Conservation (phyloP, 306 rosid species). For the Cyclanthera cordifolia region DNA sequence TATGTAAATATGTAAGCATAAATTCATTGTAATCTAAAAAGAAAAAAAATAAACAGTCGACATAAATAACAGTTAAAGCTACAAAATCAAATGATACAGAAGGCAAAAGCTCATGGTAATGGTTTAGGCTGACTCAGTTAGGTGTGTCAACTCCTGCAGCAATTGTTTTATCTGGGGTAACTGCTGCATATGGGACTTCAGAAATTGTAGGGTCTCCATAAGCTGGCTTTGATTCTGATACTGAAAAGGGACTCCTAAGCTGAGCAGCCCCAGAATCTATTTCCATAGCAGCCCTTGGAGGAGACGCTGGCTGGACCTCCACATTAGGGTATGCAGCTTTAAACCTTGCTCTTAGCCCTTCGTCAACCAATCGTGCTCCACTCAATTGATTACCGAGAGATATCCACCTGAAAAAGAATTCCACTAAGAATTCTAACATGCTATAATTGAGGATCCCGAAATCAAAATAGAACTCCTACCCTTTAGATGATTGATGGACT, state of each 20-base stretch:
- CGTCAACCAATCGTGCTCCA: slow-evolving; percentile 86
- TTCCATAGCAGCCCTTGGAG: slow-evolving; percentile 78
- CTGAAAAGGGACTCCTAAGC: slow-evolving; percentile 34
- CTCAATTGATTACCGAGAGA: slow-evolving; percentile 88
- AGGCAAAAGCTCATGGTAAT: too few species aligned
- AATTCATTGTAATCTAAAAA: too few species aligned
- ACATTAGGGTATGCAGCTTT: slow-evolving; percentile 97
- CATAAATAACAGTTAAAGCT: too few species aligned
- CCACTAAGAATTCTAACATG: not conserved
- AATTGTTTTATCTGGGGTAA: slow-evolving; percentile 47
- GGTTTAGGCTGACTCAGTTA: slow-evolving; percentile 28
- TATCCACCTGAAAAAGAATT: slow-evolving; percentile 69
- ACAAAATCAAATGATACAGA: too few species aligned
- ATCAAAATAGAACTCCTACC: too few species aligned
- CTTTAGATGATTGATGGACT: too few species aligned
- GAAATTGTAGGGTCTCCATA: slow-evolving; percentile 41
- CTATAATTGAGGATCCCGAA: too few species aligned
- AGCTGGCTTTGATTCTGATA: slow-evolving; percentile 34
- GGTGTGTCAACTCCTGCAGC: slow-evolving; percentile 36
- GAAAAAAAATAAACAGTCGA: too few species aligned
- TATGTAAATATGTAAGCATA: too few species aligned
- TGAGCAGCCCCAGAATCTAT: slow-evolving; percentile 43
- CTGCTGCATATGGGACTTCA: slow-evolving; percentile 29
- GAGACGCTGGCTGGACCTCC: slow-evolving; percentile 88
- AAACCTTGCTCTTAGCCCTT: slow-evolving; percentile 87